Base-by-base conservation (phyloP, 345 rosid genomes). In the Rhizophora apiculata region DNA sequence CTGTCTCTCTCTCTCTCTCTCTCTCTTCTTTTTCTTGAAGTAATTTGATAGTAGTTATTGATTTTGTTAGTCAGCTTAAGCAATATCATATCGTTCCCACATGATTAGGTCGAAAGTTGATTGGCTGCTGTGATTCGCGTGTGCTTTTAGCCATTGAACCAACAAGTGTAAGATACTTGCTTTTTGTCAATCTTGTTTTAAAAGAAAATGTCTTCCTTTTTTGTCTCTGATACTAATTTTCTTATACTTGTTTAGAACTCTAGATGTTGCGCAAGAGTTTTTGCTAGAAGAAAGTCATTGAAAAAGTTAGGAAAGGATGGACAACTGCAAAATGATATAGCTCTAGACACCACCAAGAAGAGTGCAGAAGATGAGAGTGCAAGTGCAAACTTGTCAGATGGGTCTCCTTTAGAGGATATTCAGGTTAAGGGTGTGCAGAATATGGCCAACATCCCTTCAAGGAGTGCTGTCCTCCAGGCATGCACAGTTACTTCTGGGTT, bases 391-490 rank as follows among this genome's bases (percentile, higher is more conserved):
- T 63, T 65, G 30, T 73, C 74, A 51, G 81, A 81, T 60, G 53
- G 71, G 46, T 72, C 79, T 32, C 30, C 75, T 51, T 61, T 66
- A 0, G 74, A 72, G n/a, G 81, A 56, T 77, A 79, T 63, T 39
- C 39, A 43, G 72, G 73, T 30, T 70, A 72, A 67, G 6, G 75
- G 69, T 69, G 68, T 55, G 31, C 70, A 61, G 59, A 69, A 56
- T 61, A 72, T 81, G 2, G 43, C 57, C 59, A 69, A 63, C 24
- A 52, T 74, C 19, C 82, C 93, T 79, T 80, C 92, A 6, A 84
- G 96, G 72, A 79, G 83, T 63, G 80, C 79, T 74, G 97, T 92
- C 70, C 93, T 95, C 80, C 87, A 80, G 74, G 90, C 97, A 0
- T 95, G 99, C 61, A 69, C 74, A 9, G 63, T 85, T 71, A 89